phyloP scores from a whole-genome alignment of 1,139 yeast genomes.

The Kodamaea plutei region DNA sequence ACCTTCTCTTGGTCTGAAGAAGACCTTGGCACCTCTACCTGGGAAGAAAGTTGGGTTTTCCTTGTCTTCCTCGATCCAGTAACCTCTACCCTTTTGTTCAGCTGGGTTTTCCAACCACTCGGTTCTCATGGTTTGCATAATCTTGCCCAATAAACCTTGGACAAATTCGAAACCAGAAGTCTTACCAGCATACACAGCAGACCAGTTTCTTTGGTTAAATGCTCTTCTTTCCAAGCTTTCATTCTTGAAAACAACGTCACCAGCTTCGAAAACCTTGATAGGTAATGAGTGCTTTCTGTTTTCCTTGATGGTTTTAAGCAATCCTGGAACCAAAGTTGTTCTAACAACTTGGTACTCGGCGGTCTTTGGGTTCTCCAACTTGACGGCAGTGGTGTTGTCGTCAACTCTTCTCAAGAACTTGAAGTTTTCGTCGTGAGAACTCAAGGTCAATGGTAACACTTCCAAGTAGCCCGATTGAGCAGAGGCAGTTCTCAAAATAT shows the following conservation, averaged over 20 bases:
- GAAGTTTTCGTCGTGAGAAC: constrained; percentile 97
- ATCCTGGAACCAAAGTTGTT: constrained; percentile 90
- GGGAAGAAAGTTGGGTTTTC: constrained; percentile 81
- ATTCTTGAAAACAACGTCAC: constrained; percentile 90
- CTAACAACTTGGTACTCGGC: constrained; percentile 96
- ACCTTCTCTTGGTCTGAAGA: constrained; percentile 62
- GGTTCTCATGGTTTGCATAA: constrained; percentile 94
- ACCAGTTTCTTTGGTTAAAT: constrained; percentile 89
- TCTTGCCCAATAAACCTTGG: constrained; percentile 90
- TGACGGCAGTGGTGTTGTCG: constrained; percentile 75
- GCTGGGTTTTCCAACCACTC: constrained; percentile 66
- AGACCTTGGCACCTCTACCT: constrained; percentile 91
- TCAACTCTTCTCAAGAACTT: constrained; percentile 73
- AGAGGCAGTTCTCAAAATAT: constrained; percentile 84
- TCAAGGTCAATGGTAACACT: constrained; percentile 90
- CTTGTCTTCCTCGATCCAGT: constrained; percentile 75
- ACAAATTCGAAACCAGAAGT: constrained; percentile 91
- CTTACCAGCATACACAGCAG: constrained; percentile 91
- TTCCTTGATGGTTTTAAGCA: constrained; percentile 91
- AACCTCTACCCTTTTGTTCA: constrained; percentile 62
- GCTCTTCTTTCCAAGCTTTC: constrained; percentile 81
- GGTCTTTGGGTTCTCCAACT: constrained; percentile 94
- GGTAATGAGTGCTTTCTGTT: constrained; percentile 96
- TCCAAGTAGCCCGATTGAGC: constrained; percentile 97
- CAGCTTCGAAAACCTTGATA: constrained; percentile 89